phyloP scores from a whole-genome alignment of 1,284 basidiomycete species.

The Athelia sp. region DNA sequence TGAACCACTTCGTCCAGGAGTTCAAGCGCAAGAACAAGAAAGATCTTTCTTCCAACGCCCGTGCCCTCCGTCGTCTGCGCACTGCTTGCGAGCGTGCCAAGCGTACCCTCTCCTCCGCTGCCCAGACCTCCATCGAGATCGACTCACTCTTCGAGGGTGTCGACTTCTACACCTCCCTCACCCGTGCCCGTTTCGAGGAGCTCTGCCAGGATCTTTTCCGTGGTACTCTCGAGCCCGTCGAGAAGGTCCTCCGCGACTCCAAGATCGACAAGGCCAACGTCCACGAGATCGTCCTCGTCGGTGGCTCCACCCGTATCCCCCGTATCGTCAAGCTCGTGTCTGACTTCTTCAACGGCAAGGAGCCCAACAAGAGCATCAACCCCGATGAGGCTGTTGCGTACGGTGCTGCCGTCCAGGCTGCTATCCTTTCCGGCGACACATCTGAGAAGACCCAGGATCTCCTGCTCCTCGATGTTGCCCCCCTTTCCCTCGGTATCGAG shows the following conservation, averaged over 20 bases:
- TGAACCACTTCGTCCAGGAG: slow-evolving; percentile 97
- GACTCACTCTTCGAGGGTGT: slow-evolving; percentile 98
- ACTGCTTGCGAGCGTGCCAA: slow-evolving; percentile 99
- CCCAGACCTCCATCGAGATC: slow-evolving; percentile 97
- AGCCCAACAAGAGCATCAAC: slow-evolving; percentile 97
- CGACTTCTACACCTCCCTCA: slow-evolving; percentile 98
- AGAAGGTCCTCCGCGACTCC: slow-evolving; percentile 97
- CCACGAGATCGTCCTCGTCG: slow-evolving; percentile 96
- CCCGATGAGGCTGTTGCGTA: slow-evolving; percentile 99
- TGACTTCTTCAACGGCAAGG: slow-evolving; percentile 98
- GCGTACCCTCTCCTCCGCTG: slow-evolving; percentile 95
- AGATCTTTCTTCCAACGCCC: slow-evolving; percentile 88
- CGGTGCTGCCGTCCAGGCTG: slow-evolving; percentile 98
- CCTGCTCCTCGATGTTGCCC: slow-evolving; percentile 94
- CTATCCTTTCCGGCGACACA: slow-evolving; percentile 96
- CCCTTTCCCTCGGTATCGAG: slow-evolving; percentile 96
- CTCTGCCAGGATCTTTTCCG: slow-evolving; percentile 97
- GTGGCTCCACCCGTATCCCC: slow-evolving; percentile 98
- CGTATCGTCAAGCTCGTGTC: slow-evolving; percentile 97
- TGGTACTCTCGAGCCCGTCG: slow-evolving; percentile 94
- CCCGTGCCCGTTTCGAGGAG: slow-evolving; percentile 98
- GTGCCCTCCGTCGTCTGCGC: slow-evolving; percentile 95
- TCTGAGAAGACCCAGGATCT: slow-evolving; percentile 98
- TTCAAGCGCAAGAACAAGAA: slow-evolving; percentile 99
- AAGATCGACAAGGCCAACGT: slow-evolving; percentile 97